Base-by-base conservation (phyloP, 108 stramenopile genomes). In the Nitzschia putrida region DNA sequence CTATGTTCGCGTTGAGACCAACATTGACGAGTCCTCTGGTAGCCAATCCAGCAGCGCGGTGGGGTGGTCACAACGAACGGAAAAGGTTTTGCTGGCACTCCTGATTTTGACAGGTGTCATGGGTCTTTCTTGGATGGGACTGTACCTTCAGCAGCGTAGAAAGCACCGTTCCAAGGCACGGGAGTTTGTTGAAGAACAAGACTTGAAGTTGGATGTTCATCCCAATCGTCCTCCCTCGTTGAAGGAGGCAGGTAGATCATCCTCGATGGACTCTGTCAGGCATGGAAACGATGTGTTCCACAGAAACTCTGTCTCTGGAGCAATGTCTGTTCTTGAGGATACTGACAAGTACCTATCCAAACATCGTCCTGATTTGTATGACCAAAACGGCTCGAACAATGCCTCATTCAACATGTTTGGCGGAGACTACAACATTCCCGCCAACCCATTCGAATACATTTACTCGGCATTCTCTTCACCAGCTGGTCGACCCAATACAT, bases 381-480 rank as follows among this genome's bases (percentile, higher is more conserved):
- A 66, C 21, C 43, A 66, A 18, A 49, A 65, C 49, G 39, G 39
- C 49, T n/a, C 21, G 20, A 51, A 38, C 49, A 58, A 0, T 18
- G 41, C 42, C 22, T 16, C 57, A 44, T 21, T 60, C 18, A n/a
- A 57, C 18, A 50, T 73, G 20, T 74, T 67, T 54, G 66, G 74
- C n/a, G 57, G 74, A 23, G 39, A 53, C 1, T 68, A 67, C 39
- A 44, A 52, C 51, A 74, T 74, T 13, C 74, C 74, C 6, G 29
- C 65, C 53, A 74, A 74, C 29, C 74, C 74, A 5, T 74, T 74
- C 47, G 66, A 74, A 8, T 68, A 41, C 47, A 68, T 74, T 29
- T 73, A 73, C 37, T 42, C 60, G 52, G 11, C 39, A 8, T 56
- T 63, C 55, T 57, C 72, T 54, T 63, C 59, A 55, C 71, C 60